Conservation (phyloP, 2,329 filamentous ascomycete genomes). For the Fusarium redolens region DNA sequence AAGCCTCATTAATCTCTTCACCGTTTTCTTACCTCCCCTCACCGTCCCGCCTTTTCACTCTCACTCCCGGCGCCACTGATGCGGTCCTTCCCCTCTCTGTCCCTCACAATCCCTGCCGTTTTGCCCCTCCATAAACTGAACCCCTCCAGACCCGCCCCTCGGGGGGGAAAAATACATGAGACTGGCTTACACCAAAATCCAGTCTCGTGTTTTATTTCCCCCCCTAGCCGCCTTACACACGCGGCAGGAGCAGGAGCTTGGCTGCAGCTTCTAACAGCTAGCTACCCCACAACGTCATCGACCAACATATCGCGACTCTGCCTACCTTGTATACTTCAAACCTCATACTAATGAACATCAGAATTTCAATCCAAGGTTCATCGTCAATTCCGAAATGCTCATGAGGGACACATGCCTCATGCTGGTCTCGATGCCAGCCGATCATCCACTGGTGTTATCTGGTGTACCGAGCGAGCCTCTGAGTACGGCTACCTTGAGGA, state of each 20-base stretch:
- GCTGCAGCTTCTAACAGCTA: background rate
- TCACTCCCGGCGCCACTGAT: constrained; percentile 27
- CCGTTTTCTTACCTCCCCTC: constrained; percentile 36
- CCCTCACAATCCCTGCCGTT: constrained; percentile 10
- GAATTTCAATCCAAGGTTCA: constrained; percentile 87
- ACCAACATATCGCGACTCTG: too few species aligned
- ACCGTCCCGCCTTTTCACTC: constrained; percentile 35
- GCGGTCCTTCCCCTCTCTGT: constrained; percentile 19
- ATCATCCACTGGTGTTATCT: constrained; percentile 93
- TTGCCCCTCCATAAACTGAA: constrained; percentile 23
- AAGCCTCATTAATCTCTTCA: constrained; percentile 19
- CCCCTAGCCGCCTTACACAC: too few species aligned
- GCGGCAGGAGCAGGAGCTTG: constrained; percentile 1
- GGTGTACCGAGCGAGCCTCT: constrained; percentile 87
- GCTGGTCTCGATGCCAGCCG: constrained; percentile 89
- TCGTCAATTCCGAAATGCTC: constrained; percentile 87
- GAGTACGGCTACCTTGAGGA: constrained; percentile 90
- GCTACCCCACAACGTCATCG: constrained; percentile 32
- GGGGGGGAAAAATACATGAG: background rate
- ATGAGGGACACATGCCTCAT: constrained; percentile 91
- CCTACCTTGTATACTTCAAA: too few species aligned
- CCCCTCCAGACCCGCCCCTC: constrained; percentile 22
- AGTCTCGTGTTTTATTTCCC: too few species aligned
- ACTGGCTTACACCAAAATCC: too few species aligned
- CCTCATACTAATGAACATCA: constrained; percentile 24